Conservation (phyloP, 139 green algal genomes). For the Coelastrella sp. region DNA sequence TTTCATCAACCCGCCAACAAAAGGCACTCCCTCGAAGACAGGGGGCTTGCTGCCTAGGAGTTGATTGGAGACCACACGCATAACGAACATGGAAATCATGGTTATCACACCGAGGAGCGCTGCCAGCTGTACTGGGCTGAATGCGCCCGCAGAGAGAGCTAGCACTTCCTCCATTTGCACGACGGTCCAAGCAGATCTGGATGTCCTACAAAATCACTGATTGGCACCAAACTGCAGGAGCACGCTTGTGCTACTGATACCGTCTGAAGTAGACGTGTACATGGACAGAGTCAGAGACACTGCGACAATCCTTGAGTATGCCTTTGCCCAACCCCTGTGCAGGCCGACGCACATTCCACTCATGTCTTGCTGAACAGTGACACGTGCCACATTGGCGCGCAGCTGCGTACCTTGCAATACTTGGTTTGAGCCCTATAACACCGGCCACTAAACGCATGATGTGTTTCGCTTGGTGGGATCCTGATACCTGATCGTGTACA, state of each 20-base stretch:
- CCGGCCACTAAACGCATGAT: too few relatives aligned
- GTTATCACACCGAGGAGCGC: slow-evolving; percentile 7
- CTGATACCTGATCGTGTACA: too few relatives aligned
- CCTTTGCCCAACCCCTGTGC: too few relatives aligned
- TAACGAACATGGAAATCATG: slow-evolving; percentile 53
- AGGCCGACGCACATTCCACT: too few relatives aligned
- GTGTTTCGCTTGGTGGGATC: too few relatives aligned
- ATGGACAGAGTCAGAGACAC: background rate
- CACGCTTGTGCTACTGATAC: too few relatives aligned
- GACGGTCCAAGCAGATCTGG: too few relatives aligned
- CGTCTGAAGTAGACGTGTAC: background rate
- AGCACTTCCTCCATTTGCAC: slow-evolving; percentile 24
- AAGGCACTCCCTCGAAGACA: slow-evolving; percentile 86
- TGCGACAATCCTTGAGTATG: background rate
- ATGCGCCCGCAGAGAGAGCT: background rate
- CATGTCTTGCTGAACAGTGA: background rate
- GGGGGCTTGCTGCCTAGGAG: slow-evolving; percentile 76
- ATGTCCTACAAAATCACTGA: too few relatives aligned
- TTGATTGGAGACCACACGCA: slow-evolving; percentile 49
- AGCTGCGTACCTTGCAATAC: background rate
- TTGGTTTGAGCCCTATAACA: background rate
- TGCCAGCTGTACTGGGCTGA: slow-evolving; percentile 33
- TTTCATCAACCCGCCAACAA: slow-evolving; percentile 95
- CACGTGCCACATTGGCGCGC: background rate
- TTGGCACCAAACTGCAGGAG: too few relatives aligned